These are phyloP conservation scores for Salix udensis DNA, from an alignment of 345 rosid species.

Conservation along the genomic window DNA sequence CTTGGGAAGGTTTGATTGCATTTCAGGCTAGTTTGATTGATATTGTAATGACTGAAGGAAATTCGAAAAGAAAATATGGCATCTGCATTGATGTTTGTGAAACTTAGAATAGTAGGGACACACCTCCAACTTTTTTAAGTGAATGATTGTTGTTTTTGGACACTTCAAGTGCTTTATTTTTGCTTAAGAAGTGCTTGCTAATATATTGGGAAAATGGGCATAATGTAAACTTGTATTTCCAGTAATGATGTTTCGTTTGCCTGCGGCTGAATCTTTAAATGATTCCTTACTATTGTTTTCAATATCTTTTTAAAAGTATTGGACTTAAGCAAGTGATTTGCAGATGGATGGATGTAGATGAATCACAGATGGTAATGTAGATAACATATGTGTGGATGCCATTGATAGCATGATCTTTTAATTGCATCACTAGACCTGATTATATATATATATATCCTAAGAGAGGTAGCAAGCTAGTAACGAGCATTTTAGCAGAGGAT, in stretches of 20 bases:
- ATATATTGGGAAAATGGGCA: neutral
- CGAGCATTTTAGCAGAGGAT: neutral
- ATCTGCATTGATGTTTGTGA: neutral
- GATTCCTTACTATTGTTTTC: neutral
- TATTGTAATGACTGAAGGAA: neutral
- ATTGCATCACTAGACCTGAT: neutral
- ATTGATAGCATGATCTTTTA: neutral
- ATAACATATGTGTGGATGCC: neutral
- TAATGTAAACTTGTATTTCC: neutral
- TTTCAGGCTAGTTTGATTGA: neutral
- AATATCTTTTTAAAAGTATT: neutral
- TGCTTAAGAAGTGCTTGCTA: neutral
- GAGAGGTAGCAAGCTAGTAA: neutral
- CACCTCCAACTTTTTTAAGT: neutral
- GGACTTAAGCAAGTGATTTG: neutral
- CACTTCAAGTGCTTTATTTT: neutral
- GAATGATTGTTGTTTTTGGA: neutral
- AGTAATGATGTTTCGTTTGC: neutral
- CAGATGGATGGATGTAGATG: neutral
- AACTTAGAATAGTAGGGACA: neutral
- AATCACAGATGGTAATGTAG: neutral
- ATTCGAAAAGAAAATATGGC: neutral
- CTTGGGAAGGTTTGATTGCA: neutral
- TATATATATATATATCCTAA: neutral
- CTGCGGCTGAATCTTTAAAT: constrained; percentile 3